A percentile compares a stretch with the other conserved stretches of the same genome.
Conservation (phyloP, 805 yeast species). For the Zygoascus bituminiphila region DNA sequence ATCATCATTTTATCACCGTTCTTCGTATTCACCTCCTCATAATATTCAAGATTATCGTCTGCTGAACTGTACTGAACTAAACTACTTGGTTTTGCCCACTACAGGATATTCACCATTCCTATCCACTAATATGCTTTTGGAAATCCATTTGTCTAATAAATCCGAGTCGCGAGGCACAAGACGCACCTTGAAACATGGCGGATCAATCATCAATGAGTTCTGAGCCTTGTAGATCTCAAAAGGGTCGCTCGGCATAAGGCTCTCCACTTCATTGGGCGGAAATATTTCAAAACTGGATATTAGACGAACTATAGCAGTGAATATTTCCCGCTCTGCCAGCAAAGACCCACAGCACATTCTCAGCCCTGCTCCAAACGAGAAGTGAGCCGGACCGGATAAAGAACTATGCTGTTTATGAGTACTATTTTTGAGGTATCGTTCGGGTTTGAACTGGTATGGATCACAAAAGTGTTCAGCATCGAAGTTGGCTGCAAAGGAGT, state of each 20-base stretch:
- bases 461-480: constrained; percentile 32
- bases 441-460: constrained; percentile 27
- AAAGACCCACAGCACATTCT: constrained; percentile 65
- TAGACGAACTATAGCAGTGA: constrained; percentile 46
- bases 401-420: no score
- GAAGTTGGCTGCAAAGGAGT: constrained; percentile 64
- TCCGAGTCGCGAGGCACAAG: constrained; percentile 27
- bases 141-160: not conserved
- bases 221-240: constrained; percentile 45
- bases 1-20: no score
- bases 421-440: constrained; percentile 20
- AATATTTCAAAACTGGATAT: constrained; percentile 43
- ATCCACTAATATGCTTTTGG: not conserved
- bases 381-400: constrained; percentile 36
- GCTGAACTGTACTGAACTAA: no score
- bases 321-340: constrained; percentile 58
- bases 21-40: no score
- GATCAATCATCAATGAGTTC: constrained; percentile 56
- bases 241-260: constrained; percentile 42
- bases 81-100: no score
- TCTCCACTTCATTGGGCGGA: constrained; percentile 34
- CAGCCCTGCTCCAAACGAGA: constrained; percentile 52
- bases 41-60: no score
- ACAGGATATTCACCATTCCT: no score
- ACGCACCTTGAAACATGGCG: constrained; percentile 35